Evolutionary conservation across 192 early-diverging fungal genomes (phyloP), one percentile per base, ranked within the genome.

Genomic region (Kappamyces sp.): DNA sequence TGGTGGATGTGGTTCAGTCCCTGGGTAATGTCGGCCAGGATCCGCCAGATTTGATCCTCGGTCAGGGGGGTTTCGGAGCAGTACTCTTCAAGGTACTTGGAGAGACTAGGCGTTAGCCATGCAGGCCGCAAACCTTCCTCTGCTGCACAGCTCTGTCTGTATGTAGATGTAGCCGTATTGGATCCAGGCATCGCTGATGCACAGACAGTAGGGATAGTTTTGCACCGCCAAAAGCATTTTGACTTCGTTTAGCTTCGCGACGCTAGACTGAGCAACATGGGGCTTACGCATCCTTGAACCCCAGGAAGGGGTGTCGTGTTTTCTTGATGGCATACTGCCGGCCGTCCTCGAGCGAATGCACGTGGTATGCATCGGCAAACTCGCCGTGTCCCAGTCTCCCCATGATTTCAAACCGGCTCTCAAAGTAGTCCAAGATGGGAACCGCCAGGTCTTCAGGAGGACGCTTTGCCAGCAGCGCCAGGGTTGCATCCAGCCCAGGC

Each of bases 151-250:
- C 65, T 95, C 93, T 64, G 89, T 86, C 61, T 93, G 90, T 59
- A 98, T 70, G 62, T 88, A 91, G 31, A 98, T 67, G 62, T 84
- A 79, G 1, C 92, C 93, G 33, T 73, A 71, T 69, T 98, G 91
- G 55, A 94, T 91, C 95, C 95, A 98, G 0, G 95, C 92, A 62
- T 77, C 72, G 37, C 85, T 40, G 3, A 98, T 66, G 48, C 84
- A 67, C 35, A 95, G 73, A 50, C 87, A 84, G 54, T 89, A 72
- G 1, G 69, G 74, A 54, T 66, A 61, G 4, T 60, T 61, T 38
- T 81, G 75, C 7, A 94, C 52, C 4, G 69, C 57, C 78, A 86
- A 89, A 75, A 94, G 66, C 22, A 91, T 76, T 48, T 85, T 80
- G 4, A 90, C 91, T 69, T 98, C 95, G 37, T 84, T 77, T 52